Percentiles rank a stretch among this genome's conserved stretches.
These are phyloP conservation scores for Leccinum broughii DNA, from an alignment of 768 basidiomycete species.

Conservation along the genomic window DNA sequence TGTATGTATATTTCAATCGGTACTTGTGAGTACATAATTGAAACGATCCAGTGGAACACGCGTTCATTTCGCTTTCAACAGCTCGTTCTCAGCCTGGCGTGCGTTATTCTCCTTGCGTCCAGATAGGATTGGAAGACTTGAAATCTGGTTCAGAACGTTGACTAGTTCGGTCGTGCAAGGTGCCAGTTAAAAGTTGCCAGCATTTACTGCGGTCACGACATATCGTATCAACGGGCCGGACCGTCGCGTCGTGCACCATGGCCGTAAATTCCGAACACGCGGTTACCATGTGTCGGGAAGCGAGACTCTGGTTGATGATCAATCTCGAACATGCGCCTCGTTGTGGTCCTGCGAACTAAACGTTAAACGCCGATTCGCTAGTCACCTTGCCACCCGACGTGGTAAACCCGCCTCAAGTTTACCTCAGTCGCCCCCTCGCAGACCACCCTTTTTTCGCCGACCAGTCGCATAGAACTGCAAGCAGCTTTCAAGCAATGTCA, in stretches of 20 bases:
- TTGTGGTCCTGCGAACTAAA: constrained; percentile 30
- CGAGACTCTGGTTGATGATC: constrained; percentile 22
- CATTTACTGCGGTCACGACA: constrained; percentile 8
- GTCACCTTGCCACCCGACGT: constrained; percentile 12
- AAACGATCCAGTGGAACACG: background rate
- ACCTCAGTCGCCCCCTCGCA: constrained; percentile 29
- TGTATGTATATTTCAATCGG: too few relatives aligned
- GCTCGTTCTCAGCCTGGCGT: background rate
- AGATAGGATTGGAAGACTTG: background rate
- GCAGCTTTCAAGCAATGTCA: constrained; percentile 24
- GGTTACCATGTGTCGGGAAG: constrained; percentile 35
- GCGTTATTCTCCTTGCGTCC: background rate
- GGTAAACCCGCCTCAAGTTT: constrained; percentile 25
- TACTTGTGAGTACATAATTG: background rate
- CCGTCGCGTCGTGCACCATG: constrained; percentile 21
- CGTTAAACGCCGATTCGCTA: constrained; percentile 25
- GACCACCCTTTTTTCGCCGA: constrained; percentile 9
- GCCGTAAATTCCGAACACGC: constrained; percentile 38
- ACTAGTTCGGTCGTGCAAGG: background rate
- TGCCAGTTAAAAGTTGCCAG: constrained; percentile 5
- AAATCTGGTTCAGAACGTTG: background rate
- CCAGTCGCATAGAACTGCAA: constrained; percentile 6
- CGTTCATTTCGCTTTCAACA: constrained; percentile 18
- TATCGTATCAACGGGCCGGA: constrained; percentile 12
- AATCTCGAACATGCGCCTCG: constrained; percentile 31